Evolutionary conservation across 371 early-diverging fungal species (phyloP), one percentile per base, ranked within the genome.

Genomic region (Actinomortierella wolfii): DNA sequence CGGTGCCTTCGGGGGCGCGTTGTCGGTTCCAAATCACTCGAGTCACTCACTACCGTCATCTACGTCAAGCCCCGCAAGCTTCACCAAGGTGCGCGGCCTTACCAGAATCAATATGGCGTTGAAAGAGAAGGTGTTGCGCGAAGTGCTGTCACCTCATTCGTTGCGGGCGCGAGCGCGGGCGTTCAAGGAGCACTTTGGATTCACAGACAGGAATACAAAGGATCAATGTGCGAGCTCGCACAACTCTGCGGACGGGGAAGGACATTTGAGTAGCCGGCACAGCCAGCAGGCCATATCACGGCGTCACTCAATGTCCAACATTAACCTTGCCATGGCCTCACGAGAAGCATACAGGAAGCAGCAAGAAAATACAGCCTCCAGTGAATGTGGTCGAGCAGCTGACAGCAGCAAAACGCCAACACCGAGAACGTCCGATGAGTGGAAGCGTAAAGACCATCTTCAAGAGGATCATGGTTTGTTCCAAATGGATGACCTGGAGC

Each of bases 81-180:
- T 61, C 18, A 57, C 65, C 25, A 65, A 66, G 29, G 57, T 70
- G 18, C 54, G 68, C 24, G 79, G 79, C 8, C 46, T 73, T 26
- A 76, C 78, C 23, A 77, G 63, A 53, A 77, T 76, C 64, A 83
- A 78, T 58, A 61, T 71, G 56, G 77, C 77, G 29, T 77, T 85
- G 59, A 86, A 90, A 62, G 89, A 92, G 58, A 83, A 87, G 64
- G 89, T 93, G 0, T 68, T 93, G 25, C 78, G 81, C 17, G 94
- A 93, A 40, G 92, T 91, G 0, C 86, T 92, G 48, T 89, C 93
- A 3, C 89, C 89, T 0, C 76, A 84, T 49, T 87, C 90, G 13
- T 57, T 91, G 4, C 78, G 78, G 46, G 84, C 85, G 42, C 81
- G 90, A 11, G 77, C 70, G 25, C 56, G 28, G 46, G 59, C 77